A percentile compares a stretch with the other conserved stretches of the same genome.
These are phyloP conservation scores for Neospermospora avenae DNA, from an alignment of 2,329 filamentous ascomycete species.

Conservation along the genomic window DNA sequence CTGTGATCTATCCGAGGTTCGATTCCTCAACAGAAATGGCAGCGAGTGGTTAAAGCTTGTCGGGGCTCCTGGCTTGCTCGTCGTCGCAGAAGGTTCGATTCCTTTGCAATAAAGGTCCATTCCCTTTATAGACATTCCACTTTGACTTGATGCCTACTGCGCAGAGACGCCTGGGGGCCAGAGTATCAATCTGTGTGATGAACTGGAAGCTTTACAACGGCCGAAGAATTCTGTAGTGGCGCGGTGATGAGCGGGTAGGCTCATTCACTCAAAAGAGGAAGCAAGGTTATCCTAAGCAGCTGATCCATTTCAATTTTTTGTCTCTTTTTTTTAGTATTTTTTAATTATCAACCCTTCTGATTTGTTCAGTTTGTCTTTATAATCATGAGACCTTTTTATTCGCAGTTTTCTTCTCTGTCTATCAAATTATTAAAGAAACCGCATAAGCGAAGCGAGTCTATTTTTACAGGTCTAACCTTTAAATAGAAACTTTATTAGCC, in stretches of 20 bases:
- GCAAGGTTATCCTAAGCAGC: neutral
- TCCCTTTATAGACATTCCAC: neutral
- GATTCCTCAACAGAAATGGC: neutral
- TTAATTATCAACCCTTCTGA: neutral
- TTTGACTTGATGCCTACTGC: neutral
- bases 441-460: constrained; percentile 1
- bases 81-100: neutral
- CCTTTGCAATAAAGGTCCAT: too few relatives aligned
- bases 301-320: neutral
- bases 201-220: too few relatives aligned
- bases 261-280: neutral
- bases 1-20: neutral
- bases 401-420: too few relatives aligned
- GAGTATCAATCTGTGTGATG: too few relatives aligned
- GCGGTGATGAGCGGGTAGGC: neutral
- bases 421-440: neutral
- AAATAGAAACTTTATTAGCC: neutral
- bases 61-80: neutral
- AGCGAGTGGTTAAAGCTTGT: neutral
- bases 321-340: neutral
- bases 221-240: neutral
- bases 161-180: too few relatives aligned
- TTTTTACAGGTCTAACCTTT: neutral
- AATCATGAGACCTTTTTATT: too few relatives aligned
- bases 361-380: too few relatives aligned